Evolutionary conservation across 2,329 filamentous ascomycete species (phyloP), one percentile per base, ranked within the genome.

Genomic region (Mariannaea sp.): DNA sequence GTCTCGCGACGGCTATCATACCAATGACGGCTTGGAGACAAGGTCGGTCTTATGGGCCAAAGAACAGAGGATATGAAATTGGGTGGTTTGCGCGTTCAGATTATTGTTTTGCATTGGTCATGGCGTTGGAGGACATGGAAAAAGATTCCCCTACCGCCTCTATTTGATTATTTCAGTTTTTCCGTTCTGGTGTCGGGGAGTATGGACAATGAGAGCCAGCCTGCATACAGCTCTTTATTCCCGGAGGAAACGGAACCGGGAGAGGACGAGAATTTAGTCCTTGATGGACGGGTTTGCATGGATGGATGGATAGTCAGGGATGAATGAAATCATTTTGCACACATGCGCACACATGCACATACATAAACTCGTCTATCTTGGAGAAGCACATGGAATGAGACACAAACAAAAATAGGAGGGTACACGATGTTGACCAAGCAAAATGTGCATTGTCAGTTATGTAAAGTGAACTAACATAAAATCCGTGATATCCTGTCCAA

Each of bases 141-240:
- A 65, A 65, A 53, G 61, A 70, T 68, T 68, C 61, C 69, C 69
- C 62, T 57, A 36, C 43, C 57, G 50, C 54, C 46, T 49, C 20
- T 49, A 43, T 49, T 53, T 42, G 43, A 36, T 65, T 64, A n/a
- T 61, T 48, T 32, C 26, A 19, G 50, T 57, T 46, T 64, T 55
- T 24, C 7, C 57, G 16, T 14, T 30, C 8, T 24, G 24, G 29
- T 29, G 33, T 45, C 40, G 36, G n/a, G 46, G 40, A 53, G 33
- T 39, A 43, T 35, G 30, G 22, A 22, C 20, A 20, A 40, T 30
- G 36, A 22, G 57, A 57, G 47, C 51, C 41, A n/a, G n/a, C n/a
- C n/a, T n/a, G n/a, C n/a, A n/a, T 40, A 56, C 60, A 55, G 9
- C 13, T 32, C 29, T 56, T 56, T 49, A 13, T 36, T 13, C 12